Base-by-base conservation (phyloP, 2,329 filamentous ascomycete species). In the Huntiella moniliformis region DNA sequence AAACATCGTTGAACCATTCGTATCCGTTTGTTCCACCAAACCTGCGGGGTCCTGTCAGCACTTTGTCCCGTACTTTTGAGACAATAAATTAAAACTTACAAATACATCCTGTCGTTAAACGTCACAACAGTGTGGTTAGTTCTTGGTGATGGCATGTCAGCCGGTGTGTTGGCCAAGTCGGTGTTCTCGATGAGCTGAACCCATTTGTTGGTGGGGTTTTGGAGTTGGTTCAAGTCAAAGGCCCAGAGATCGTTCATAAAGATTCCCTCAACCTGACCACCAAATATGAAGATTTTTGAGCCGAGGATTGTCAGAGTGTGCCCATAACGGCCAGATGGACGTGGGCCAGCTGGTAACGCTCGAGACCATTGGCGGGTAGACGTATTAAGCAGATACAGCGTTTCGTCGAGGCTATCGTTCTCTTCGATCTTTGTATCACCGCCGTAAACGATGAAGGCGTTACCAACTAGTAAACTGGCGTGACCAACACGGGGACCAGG, bases 1-100 rank as follows among this genome's bases (percentile, higher is more conserved):
- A 98, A 41, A 98, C 91, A 58, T 98, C 91, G 60, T 96, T 98
- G 66, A 96, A 98, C 92, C 91, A 98, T 56, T 83, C 78, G 47
- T 87, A 75, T 36, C 91, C 91, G 58, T 98, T 94, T 2, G 91
- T 98, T 51, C 91, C 91, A 54, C 91, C 91, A 59, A 98, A 98
- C n/a, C 82, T 91, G 53, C 18, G 17, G 8, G 42, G 4, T 12
- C 5, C 7, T 18, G 22, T 47, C 44, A 47, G 41, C 31, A 34
- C 22, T 28, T 28, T 28, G 7, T 8, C 22, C 22, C 22, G 22
- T 8, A 41, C 12, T 12, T 18, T 12, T 41, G 18, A 41, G 38
- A 11, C 10, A 41, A 3, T 11, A 16, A 15, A 17, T 16, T 28
- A 8, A 36, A 15, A 71, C 81, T 69, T 71, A 88, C 79, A 98